A percentile compares a stretch with the other conserved stretches of the same genome.
Evolutionary conservation across 2,329 filamentous ascomycete species (phyloP).

Genomic region (Didymella pinodella): DNA sequence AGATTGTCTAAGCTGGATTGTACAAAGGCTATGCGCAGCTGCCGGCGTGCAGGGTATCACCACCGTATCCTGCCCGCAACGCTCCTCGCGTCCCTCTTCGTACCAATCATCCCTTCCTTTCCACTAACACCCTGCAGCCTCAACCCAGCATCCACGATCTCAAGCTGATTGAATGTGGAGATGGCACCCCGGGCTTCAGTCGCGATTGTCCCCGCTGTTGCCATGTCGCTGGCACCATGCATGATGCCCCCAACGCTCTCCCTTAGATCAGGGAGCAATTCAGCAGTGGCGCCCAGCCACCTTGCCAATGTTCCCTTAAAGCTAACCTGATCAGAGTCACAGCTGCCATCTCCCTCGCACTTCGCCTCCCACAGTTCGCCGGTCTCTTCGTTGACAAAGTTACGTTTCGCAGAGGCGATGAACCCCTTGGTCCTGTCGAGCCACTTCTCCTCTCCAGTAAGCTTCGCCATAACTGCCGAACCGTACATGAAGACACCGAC

Average conservation of each 20-base stretch:
- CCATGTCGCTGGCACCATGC: slow-evolving; percentile 16
- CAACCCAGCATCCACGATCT: slow-evolving; percentile 31
- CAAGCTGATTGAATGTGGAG: slow-evolving; percentile 27
- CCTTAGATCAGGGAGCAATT: slow-evolving; percentile 29
- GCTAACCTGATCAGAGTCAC: slow-evolving; percentile 72
- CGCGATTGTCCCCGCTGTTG: slow-evolving; percentile 18
- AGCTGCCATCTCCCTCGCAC: slow-evolving; percentile 66
- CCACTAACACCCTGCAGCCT: slow-evolving; percentile 27
- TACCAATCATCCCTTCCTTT: slow-evolving; percentile 28
- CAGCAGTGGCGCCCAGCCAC: slow-evolving; percentile 39
- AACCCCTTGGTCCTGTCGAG: slow-evolving; percentile 46
- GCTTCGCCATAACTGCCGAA: slow-evolving; percentile 38
- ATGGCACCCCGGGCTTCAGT: slow-evolving; percentile 23
- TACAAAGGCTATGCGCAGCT: too few species aligned
- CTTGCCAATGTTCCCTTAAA: slow-evolving; percentile 62
- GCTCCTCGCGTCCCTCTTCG: not conserved
- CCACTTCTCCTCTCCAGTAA: slow-evolving; percentile 34
- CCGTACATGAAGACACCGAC: slow-evolving; percentile 64
- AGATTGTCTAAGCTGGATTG: too few species aligned
- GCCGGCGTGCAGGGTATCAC: not conserved
- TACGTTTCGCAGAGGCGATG: slow-evolving; percentile 36
- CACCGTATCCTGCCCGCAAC: not conserved
- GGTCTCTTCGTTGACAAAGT: slow-evolving; percentile 32
- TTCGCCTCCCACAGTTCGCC: slow-evolving; percentile 61
- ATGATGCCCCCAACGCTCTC: slow-evolving; percentile 26